These are phyloP conservation scores for Penicillium sp. DNA, from an alignment of 2,329 filamentous ascomycete genomes.

Conservation along the genomic window DNA sequence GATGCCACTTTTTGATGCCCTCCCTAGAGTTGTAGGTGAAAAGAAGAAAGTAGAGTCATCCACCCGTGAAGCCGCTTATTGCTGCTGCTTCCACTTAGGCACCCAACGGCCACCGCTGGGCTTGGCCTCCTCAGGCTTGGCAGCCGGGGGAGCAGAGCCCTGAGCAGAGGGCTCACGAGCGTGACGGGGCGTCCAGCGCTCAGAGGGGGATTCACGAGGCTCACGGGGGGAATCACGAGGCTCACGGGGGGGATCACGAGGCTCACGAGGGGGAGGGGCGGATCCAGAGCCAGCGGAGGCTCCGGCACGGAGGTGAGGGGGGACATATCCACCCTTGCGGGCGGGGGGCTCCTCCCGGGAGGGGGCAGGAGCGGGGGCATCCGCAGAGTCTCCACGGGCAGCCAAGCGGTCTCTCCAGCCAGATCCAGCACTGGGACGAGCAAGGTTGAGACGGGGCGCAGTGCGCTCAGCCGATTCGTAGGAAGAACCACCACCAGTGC, in stretches of 20 bases:
- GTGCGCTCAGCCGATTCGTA: constrained; percentile 52
- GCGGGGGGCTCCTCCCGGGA: constrained; percentile 31
- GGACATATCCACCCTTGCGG: constrained; percentile 39
- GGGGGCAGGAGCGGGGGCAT: constrained; percentile 20
- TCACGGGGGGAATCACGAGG: too few relatives aligned
- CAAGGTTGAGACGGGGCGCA: constrained; percentile 58
- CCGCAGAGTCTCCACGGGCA: constrained; percentile 44
- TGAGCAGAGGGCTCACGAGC: constrained; percentile 33
- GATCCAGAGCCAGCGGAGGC: constrained; percentile 27
- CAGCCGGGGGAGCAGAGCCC: constrained; percentile 23
- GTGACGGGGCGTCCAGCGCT: constrained; percentile 34
- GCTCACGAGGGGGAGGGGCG: constrained; percentile 22
- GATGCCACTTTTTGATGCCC: constrained; percentile 26
- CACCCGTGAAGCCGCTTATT: constrained; percentile 26
- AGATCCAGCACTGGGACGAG: constrained; percentile 44
- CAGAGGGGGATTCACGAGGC: constrained; percentile 30
- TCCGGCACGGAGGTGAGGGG: constrained; percentile 41
- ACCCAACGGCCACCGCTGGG: constrained; percentile 35
- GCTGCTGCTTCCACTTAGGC: constrained; percentile 40
- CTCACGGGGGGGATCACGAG: constrained; percentile 15
- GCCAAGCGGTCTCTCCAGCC: constrained; percentile 64
- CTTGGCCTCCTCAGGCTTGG: constrained; percentile 32
- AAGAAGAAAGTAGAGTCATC: constrained; percentile 21
- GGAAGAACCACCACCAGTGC: constrained; percentile 52
- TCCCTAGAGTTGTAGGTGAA: constrained; percentile 15